Evolutionary conservation across 352 stramenopile genomes (phyloP).

Genomic region (Hyaloperonospora arabidopsidis): DNA sequence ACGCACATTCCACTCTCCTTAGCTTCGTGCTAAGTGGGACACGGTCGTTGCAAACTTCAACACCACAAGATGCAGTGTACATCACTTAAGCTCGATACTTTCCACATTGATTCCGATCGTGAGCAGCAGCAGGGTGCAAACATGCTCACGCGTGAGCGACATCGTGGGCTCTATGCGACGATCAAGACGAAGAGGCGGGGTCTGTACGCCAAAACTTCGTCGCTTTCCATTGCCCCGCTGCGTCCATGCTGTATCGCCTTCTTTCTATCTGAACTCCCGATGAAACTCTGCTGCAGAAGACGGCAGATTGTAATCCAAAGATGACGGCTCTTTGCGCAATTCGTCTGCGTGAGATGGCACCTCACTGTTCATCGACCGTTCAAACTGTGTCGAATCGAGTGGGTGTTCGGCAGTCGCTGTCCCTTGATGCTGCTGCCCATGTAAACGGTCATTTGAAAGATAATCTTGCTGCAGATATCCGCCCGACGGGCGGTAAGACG

Average conservation of each 20-base stretch:
- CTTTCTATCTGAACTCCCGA: constrained; percentile 37
- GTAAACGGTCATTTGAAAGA: constrained; percentile 31
- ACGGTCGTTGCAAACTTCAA: constrained; percentile 11
- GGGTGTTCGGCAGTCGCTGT: constrained; percentile 27
- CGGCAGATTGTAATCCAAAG: constrained; percentile 32
- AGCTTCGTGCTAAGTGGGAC: constrained; percentile 2
- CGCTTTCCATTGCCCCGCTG: constrained; percentile 12
- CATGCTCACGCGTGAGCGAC: constrained; percentile 13
- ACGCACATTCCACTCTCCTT: background rate
- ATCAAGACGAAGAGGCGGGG: constrained; percentile 1
- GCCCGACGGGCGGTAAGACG: constrained; percentile 46
- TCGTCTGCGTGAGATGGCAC: constrained; percentile 17
- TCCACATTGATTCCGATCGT: constrained; percentile 5
- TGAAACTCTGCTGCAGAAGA: constrained; percentile 34
- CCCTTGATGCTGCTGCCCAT: constrained; percentile 22
- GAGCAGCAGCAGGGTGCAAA: constrained; percentile 11
- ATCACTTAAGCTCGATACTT: background rate
- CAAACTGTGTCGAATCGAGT: constrained; percentile 35
- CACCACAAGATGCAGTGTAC: constrained; percentile 5
- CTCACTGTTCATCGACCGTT: constrained; percentile 36
- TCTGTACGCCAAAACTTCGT: background rate
- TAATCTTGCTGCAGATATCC: constrained; percentile 61
- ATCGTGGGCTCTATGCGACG: constrained; percentile 12
- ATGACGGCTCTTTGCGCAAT: constrained; percentile 17
- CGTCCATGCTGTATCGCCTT: constrained; percentile 12